Conservation (phyloP, 805 yeast genomes). For the Kregervanrija delftensis region DNA sequence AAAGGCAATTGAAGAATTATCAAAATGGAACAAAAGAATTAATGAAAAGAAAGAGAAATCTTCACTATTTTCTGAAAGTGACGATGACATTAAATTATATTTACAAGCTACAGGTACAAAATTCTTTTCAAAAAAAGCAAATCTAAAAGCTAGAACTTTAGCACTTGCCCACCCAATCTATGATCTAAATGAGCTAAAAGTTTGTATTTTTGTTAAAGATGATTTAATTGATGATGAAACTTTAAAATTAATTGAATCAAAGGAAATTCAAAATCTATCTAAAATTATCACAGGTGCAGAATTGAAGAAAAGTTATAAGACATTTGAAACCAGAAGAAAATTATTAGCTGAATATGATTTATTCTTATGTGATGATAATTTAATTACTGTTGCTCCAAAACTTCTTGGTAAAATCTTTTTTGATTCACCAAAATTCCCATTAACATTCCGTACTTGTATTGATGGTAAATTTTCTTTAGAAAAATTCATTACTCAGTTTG, state of each 20-base stretch:
- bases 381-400: conserved; percentile 75
- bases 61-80: conserved; percentile 57
- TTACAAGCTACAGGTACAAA: conserved; percentile 61
- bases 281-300: conserved; percentile 66
- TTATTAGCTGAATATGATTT: conserved; percentile 62
- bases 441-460: conserved; percentile 44
- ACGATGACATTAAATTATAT: conserved; percentile 45
- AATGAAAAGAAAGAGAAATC: conserved; percentile 18
- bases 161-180: conserved; percentile 41
- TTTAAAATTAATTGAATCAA: conserved; percentile 40
- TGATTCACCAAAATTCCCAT: conserved; percentile 53
- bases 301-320: conserved; percentile 77
- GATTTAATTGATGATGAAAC: conserved; percentile 37
- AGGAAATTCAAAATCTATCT: conserved; percentile 36
- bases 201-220: conserved; percentile 70
- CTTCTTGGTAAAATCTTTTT: conserved; percentile 77
- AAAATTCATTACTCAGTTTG: conserved; percentile 52
- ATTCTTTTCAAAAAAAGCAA: conserved; percentile 51
- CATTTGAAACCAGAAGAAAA: conserved; percentile 82
- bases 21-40: conserved; percentile 43
- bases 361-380: conserved; percentile 78
- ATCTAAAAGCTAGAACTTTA: conserved; percentile 49
- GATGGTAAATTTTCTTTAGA: conserved; percentile 28
- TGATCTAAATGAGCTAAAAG: conserved; percentile 32
- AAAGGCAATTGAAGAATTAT: conserved; percentile 60